Evolutionary conservation across 176 grass and related monocot species (phyloP), one percentile per base, ranked within the genome.

Genomic region (Alopecurus myosuroides): DNA sequence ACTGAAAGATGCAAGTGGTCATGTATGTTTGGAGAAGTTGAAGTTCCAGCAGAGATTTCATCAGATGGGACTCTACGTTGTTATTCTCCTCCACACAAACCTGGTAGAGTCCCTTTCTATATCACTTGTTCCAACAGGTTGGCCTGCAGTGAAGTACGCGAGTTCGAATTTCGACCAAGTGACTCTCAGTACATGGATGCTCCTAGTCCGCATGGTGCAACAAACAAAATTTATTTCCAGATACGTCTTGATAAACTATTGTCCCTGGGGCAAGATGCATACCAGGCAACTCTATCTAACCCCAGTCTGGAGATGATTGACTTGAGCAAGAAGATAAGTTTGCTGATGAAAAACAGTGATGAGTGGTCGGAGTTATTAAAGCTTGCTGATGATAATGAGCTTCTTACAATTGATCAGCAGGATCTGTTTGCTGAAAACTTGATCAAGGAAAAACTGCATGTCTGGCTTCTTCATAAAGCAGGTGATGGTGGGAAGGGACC

Each of bases 1-100:
- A 78, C 76, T 0, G 79, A 84, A 64, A 90, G 57, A 86, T 85
- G 65, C 84, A 93, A 93, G 79, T 97, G 90, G 95, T 94, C 87
- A 88, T 97, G 95, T 85, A 97, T 97, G 95, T 94, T 97, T 89
- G 95, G 95, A 78, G 95, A 94, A 89, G 77, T 91, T 81, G 90
- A 97, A 92, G 86, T 94, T 78, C 41, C 92, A 70, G 92, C 86
- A 50, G 87, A 97, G 51, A 60, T 97, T 65, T 93, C 87, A 88
- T 70, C 82, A 34, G 68, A 88, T 74, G 88, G 82, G 40, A 85
- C 79, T 58, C 81, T 98, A 77, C 77, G 79, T 51, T 95, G 95
- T 79, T 85, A 93, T 72, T 84, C 88, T 37, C 91, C 95, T n/a
- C 17, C 80, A 26, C 92, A 94, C 67, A 81, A 62, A 75, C 86